phyloP scores from a whole-genome alignment of 768 basidiomycete species.

The Xanthoconium purpureum region DNA sequence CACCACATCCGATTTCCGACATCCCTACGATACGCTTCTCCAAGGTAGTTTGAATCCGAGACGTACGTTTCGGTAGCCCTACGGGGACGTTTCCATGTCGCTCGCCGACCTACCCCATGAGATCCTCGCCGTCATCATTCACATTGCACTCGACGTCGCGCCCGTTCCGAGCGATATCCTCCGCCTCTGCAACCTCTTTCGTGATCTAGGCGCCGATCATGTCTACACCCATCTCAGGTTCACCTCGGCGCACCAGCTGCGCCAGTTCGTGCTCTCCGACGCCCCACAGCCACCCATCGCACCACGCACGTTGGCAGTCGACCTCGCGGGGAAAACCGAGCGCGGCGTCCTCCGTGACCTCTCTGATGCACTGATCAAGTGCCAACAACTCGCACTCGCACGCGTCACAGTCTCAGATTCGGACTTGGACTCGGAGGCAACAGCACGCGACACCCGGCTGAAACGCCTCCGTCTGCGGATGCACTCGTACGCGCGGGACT shows the following conservation, averaged over 20 bases:
- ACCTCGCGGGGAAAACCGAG: slow-evolving; percentile 30
- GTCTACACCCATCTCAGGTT: slow-evolving; percentile 30
- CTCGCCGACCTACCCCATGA: slow-evolving; percentile 24
- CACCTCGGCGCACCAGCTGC: slow-evolving; percentile 21
- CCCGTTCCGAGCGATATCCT: slow-evolving; percentile 23
- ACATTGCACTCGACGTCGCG: slow-evolving; percentile 9
- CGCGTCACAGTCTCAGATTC: too few species aligned
- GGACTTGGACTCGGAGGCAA: neutral
- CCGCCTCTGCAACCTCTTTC: slow-evolving; percentile 20
- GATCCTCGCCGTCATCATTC: slow-evolving; percentile 19
- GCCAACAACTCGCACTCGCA: slow-evolving; percentile 6
- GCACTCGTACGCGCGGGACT: slow-evolving; percentile 38
- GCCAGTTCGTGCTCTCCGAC: slow-evolving; percentile 11
- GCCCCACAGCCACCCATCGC: slow-evolving; percentile 14
- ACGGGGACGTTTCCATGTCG: neutral
- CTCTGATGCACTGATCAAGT: slow-evolving; percentile 26
- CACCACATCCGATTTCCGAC: slow-evolving; percentile 6
- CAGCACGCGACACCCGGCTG: slow-evolving; percentile 17
- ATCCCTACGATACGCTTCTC: neutral
- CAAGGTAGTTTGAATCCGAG: neutral
- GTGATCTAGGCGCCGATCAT: slow-evolving; percentile 14
- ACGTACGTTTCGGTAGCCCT: neutral
- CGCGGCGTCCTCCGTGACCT: slow-evolving; percentile 29
- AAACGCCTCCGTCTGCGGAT: slow-evolving; percentile 36
- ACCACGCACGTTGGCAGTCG: slow-evolving; percentile 28